These are phyloP conservation scores for Acanthamoeba lenticulata DNA, from an alignment of 208 protist species.

Conservation along the genomic window DNA sequence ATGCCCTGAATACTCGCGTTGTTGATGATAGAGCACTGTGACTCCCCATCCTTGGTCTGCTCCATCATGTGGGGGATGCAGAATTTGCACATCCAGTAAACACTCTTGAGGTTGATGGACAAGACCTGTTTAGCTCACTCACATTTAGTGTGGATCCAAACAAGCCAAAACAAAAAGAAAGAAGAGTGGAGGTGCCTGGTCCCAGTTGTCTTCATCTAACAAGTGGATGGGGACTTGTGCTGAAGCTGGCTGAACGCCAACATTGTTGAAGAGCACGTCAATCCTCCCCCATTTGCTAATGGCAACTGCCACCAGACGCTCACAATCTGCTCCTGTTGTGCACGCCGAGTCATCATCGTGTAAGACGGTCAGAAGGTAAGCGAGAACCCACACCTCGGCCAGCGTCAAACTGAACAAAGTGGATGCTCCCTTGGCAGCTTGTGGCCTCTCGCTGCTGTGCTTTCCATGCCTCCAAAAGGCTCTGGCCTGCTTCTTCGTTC, in stretches of 20 bases:
- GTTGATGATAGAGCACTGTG: conserved; percentile 51
- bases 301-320: not conserved
- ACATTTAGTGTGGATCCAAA: not conserved
- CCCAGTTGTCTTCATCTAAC: not conserved
- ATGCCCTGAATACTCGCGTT: conserved; percentile 48
- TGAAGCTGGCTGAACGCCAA: not conserved
- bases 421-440: not conserved
- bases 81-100: conserved; percentile 34
- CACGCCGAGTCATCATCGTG: not conserved
- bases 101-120: not conserved
- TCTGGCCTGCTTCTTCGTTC: not conserved
- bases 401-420: not conserved
- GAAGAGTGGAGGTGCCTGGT: not conserved
- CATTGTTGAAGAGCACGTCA: conserved; percentile 49
- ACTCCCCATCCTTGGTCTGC: not conserved
- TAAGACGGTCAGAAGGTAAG: not conserved
- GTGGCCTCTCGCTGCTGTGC: not conserved
- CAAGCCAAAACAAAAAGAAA: not conserved
- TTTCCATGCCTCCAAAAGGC: not conserved
- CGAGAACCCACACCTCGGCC: not conserved
- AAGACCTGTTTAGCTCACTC: not conserved
- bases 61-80: not conserved
- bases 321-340: not conserved
- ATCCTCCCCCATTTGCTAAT: not conserved
- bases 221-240: conserved; percentile 13